Base-by-base conservation (phyloP, 208 protist species). In the Phytomonas sp. region DNA sequence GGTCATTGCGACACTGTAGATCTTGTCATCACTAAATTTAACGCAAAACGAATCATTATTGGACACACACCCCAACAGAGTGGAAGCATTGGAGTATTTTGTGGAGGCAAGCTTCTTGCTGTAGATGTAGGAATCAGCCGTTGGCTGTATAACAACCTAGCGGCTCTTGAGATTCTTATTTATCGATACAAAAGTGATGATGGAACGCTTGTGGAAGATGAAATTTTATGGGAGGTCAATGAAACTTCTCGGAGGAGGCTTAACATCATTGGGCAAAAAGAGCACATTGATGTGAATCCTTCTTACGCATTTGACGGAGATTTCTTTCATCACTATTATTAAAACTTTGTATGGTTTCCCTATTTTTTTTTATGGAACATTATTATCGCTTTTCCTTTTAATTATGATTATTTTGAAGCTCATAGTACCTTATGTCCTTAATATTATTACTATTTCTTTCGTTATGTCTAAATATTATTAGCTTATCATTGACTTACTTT, bases 81-180 rank as follows among this genome's bases (percentile, higher is more conserved):
- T 13, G 87, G 89, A 0, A 75, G 80, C 53, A 72, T 95, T 51
- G 84, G 79, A 23, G 69, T 75, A 13, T 91, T 80, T 59, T 95
- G 89, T 66, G 70, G 80, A 62, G 83, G 77, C 43, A 63, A 62
- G 43, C 76, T 95, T 15, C 73, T 92, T 70, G 86, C 80, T 7
- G 77, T 82, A 31, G 89, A 95, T 73, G 85, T 95, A 2, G 88
- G 84, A 26, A 70, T 93, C 46, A 90, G 83, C 72, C 67, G 77
- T 6, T 90, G 85, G 88, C 88, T 93, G 82, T 88, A 85, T 67
- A 77, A 82, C 61, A 83, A 82, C 59, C 56, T 88, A 33, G 85
- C 76, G 53, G 84, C 81, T 28, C 70, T 91, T 36, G 83, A 91
- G 62, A 74, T 93, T 65, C 6, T 65, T 65, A 20, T 65, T 65